Evolutionary conservation across 495 filamentous ascomycete genomes (phyloP), one percentile per base, ranked within the genome.

Genomic region (Annulohypoxylon maeteangense): DNA sequence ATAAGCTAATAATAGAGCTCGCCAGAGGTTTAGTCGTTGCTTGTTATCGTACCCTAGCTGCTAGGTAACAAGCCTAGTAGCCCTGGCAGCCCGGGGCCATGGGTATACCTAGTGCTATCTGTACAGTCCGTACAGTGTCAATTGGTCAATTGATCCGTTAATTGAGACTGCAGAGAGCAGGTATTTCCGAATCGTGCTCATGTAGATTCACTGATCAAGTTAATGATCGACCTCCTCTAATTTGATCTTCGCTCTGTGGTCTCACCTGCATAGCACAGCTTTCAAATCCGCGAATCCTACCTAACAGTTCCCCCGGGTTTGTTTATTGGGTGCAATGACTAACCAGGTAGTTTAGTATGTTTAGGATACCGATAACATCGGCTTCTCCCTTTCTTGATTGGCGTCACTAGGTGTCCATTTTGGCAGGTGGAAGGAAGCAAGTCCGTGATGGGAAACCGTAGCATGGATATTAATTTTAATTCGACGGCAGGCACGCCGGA

Each of bases 171-270:
- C n/a, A 4, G 40, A 18, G n/a, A 44, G n/a, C 14, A 44, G 45
- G 45, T 48, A 22, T 23, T 23, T 22, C 16, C 23, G 47, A 29
- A 27, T 51, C 4, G 23, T 12, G 23, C 25, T 12, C 45, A 23
- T 10, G 45, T 53, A 54, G 14, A 34, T 18, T 57, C 38, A 56
- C 50, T 27, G 68, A 70, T 71, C 68, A 62, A 45, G 32, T 27
- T 32, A 62, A 12, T 23, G 55, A 66, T 71, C 51, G 59, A 44
- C 60, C 27, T 16, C 47, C 27, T 47, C 29, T 66, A 62, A 57
- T 72, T 67, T 72, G 23, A 62, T 59, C 53, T 29, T 44, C 63
- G 27, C 18, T 51, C 63, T 58, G 58, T 59, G 47, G 51, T 58
- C 51, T 63, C 36, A 36, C 63, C 34, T 66, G 34, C 36, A 29